Evolutionary conservation across 331 rosid genomes (phyloP).

Genomic region (Saraca asoca): DNA sequence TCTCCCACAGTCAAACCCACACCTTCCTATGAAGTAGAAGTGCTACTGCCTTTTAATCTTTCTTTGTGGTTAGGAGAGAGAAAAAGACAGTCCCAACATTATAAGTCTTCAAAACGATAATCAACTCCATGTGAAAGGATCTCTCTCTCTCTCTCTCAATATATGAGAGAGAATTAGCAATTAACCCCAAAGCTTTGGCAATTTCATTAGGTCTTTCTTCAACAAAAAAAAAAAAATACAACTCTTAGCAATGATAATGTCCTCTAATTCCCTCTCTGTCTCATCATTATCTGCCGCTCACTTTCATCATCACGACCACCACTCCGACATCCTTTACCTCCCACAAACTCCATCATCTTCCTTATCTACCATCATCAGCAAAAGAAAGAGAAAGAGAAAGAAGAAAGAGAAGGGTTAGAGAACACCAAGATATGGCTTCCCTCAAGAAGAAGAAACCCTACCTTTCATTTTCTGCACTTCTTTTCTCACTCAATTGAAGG

Average conservation of each 20-base stretch:
- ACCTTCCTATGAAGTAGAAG: slow-evolving; percentile 12
- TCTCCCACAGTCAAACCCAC: slow-evolving; percentile 43
- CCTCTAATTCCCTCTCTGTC: slow-evolving; percentile 46
- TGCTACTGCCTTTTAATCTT: slow-evolving; percentile 6
- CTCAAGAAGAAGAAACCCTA: slow-evolving; percentile 81
- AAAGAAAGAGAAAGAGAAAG: slow-evolving; percentile 40
- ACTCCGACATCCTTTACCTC: slow-evolving; percentile 33
- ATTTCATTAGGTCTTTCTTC: slow-evolving; percentile 46
- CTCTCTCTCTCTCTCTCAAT: neutral
- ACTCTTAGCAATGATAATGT: slow-evolving; percentile 65
- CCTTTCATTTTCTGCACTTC: no score
- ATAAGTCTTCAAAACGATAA: slow-evolving; percentile 27
- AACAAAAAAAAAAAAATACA: slow-evolving; percentile 29
- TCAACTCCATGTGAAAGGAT: slow-evolving; percentile 43
- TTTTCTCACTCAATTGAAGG: neutral
- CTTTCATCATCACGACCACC: slow-evolving; percentile 61
- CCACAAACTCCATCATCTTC: slow-evolving; percentile 56
- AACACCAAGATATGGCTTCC: slow-evolving; percentile 51
- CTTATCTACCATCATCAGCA: slow-evolving; percentile 30
- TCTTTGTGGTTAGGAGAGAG: slow-evolving; percentile 31
- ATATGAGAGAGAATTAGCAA: slow-evolving; percentile 11
- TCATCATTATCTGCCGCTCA: slow-evolving; percentile 63
- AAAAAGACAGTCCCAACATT: slow-evolving; percentile 9
- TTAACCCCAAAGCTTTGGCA: slow-evolving; percentile 31
- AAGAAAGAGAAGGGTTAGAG: slow-evolving; percentile 47